Evolutionary conservation across 306 rosid genomes (phyloP), one percentile per base, ranked within the genome.

Genomic region (Prunus dulcis): DNA sequence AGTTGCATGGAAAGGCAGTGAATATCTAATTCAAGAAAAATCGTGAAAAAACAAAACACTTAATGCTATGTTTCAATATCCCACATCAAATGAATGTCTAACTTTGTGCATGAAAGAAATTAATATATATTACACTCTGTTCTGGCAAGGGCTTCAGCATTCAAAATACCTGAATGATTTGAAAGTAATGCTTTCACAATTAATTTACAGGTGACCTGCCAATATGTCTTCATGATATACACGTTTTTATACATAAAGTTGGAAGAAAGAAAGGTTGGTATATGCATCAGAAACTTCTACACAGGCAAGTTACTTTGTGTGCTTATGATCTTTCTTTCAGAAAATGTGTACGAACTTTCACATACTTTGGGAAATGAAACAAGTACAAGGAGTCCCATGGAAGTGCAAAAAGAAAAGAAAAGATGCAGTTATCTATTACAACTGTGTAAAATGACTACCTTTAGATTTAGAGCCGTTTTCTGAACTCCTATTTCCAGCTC

Each of bases 401-500:
- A 38, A 6, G 43, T 38, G 43, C 43, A 38, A 38, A 6, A 38
- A 38, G 61, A 55, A n/a, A 55, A 22, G 22, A 55, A 55, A 55
- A 55, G 60, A 55, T 55, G 43, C 9, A 38, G 43, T 38, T 38
- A 38, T 38, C 43, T 38, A 38, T 38, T 38, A 38, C 43, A 38
- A 38, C 43, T 38, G 64, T 66, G 65, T 62, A 45, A 60, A 76
- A 61, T 68, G 52, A 18, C 66, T 84, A 91, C 98, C 97, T 91
- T 86, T 94, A 60, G 89, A 82, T 86, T 75, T 87, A 55, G 83
- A 74, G 66, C 85, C 84, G 67, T 79, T 86, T 82, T 89, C 96
- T 67, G 90, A 76, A 80, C 88, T 78, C 86, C 73, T 81, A 67
- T 74, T 86, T 83, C 87, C 95, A 46, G 82, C 82, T 77, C 82